Conservation (phyloP, 2,329 filamentous ascomycete species). For the Lachnellula arida region DNA sequence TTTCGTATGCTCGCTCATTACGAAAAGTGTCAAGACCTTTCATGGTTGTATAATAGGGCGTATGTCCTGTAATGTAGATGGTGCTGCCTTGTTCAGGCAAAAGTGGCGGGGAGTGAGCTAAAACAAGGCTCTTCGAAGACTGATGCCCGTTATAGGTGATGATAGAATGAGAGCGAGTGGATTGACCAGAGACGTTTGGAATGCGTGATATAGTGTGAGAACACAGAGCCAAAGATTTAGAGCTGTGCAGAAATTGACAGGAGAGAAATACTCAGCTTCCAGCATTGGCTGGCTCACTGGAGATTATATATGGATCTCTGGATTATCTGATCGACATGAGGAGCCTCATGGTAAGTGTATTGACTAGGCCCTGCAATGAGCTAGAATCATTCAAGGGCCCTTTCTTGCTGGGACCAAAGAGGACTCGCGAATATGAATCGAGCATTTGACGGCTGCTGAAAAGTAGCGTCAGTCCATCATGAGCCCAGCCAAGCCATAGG, state of each 20-base stretch:
- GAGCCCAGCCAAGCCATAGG: background rate
- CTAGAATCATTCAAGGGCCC: too few species aligned
- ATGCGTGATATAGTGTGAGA: too few species aligned
- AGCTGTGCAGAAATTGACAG: background rate
- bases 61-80: background rate
- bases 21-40: slow-evolving; percentile 6
- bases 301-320: background rate
- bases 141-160: too few species aligned
- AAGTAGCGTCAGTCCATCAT: background rate
- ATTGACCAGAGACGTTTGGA: too few species aligned
- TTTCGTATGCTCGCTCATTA: slow-evolving; percentile 1
- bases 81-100: background rate
- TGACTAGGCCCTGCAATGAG: too few species aligned
- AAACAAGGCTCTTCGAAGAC: too few species aligned
- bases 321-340: background rate
- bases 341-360: background rate
- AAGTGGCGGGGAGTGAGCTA: background rate
- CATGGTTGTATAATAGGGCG: slow-evolving; percentile 1
- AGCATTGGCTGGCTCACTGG: background rate
- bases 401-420: too few species aligned
- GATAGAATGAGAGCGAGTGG: too few species aligned
- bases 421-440: too few species aligned
- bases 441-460: too few species aligned
- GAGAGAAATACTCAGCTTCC: background rate
- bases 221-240: too few species aligned